Base-by-base conservation (phyloP, 306 rosid species). In the Trifolium repens region DNA sequence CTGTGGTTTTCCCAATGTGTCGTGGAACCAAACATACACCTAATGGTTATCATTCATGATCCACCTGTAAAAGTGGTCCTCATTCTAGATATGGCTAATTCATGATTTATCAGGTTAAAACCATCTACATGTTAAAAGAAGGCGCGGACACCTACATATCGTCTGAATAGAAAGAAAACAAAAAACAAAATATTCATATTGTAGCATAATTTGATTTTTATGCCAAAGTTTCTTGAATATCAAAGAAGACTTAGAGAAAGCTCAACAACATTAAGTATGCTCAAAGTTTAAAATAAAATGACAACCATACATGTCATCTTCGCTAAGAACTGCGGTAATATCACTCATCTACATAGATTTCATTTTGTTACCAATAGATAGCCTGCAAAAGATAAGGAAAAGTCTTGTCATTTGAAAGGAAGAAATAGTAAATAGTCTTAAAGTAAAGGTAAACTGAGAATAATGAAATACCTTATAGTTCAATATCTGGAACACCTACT, bases 401-500 rank as follows among this genome's bases (percentile, higher is more conserved):
- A 1, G 13, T 72, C 16, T 43, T 24, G 13, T 47, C 39, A 37
- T 37, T 55, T 35, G 66, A 71, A 63, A 44, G 24, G 9, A 47
- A 43, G 24, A 19, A 54, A 7, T 39, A 55, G 72, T 50, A 79
- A 69, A 78, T 26, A 24, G 16, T 5, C 57, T 19, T 5, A 73
- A 40, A 71, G 68, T 43, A 58, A 77, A 55, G 39, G 39, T 12
- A 24, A 9, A 59, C 17, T 5, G 40, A 13, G 54, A 26, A 35
- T 7, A 77, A 72, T 66, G 35, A 42, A 79, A 46, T 80, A 86
- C 94, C 71, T 91, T 84, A 91, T 16, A 81, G 78, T 67, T 89
- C 97, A 81, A 85, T 77, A 75, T 89, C 91, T 0, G 93, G 87
- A 82, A 88, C 82, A 54, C 90, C 98, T 73, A 83, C 82, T 67